phyloP scores from a whole-genome alignment of 2,329 filamentous ascomycete genomes.

The Stagonosporopsis tanaceti region DNA sequence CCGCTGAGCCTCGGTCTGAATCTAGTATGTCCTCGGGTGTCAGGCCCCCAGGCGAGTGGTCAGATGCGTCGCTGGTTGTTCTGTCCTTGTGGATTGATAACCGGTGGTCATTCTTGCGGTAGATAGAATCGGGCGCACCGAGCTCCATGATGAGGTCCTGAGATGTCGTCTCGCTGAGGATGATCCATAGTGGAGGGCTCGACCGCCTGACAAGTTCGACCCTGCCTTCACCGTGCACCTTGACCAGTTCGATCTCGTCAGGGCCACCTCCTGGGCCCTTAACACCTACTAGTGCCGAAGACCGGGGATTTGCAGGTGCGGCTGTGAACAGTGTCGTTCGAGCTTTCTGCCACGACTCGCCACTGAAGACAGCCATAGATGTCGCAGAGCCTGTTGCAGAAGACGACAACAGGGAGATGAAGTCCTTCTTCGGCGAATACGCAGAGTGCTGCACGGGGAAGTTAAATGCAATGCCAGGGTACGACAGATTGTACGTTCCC shows the following conservation, averaged over 20 bases:
- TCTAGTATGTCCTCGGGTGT: constrained; percentile 42
- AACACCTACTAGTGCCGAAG: constrained; percentile 67
- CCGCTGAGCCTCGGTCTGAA: constrained; percentile 45
- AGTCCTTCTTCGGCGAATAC: constrained; percentile 80
- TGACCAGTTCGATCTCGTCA: constrained; percentile 85
- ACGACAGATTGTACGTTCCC: constrained; percentile 89
- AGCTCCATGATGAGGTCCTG: constrained; percentile 92
- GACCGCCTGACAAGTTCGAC: constrained; percentile 80
- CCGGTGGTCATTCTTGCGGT: constrained; percentile 87
- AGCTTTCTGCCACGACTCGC: constrained; percentile 88
- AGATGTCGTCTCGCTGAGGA: constrained; percentile 84
- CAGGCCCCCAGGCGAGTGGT: constrained; percentile 40
- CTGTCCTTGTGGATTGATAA: constrained; percentile 78
- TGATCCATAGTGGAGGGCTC: constrained; percentile 72
- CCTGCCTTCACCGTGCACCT: constrained; percentile 78
- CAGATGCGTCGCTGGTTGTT: constrained; percentile 46
- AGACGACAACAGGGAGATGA: constrained; percentile 84
- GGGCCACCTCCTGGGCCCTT: constrained; percentile 82
- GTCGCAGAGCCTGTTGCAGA: constrained; percentile 77
- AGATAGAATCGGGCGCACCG: constrained; percentile 92
- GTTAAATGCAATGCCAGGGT: constrained; percentile 91
- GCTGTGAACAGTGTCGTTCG: constrained; percentile 79
- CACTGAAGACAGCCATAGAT: constrained; percentile 90
- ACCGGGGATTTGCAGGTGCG: constrained; percentile 75
- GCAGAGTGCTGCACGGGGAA: constrained; percentile 79